Percentiles rank a stretch among this genome's conserved stretches.
Conservation (phyloP, 169 alveolate genomes). For the Plasmodium adleri region DNA sequence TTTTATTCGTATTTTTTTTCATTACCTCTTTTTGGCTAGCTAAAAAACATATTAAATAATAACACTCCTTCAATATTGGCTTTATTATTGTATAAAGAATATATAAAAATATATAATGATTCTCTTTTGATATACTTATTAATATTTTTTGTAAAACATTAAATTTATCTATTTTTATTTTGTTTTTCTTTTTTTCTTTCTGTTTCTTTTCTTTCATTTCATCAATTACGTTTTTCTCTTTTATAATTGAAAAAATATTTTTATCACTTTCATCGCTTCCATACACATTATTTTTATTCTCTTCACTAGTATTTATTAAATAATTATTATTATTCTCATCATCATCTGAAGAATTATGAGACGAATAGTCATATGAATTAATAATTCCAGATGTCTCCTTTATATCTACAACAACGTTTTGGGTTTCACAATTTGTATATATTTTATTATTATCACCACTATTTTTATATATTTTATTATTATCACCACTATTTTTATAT, state of each 20-base stretch:
- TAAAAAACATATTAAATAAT: constrained; percentile 18
- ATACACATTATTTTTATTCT: neutral
- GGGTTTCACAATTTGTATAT: neutral
- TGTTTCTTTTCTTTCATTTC: constrained; percentile 42
- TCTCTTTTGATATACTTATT: constrained; percentile 19
- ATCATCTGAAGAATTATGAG: neutral
- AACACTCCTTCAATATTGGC: constrained; percentile 49
- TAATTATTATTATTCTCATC: neutral
- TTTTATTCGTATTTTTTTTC: neutral
- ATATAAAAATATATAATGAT: constrained; percentile 17
- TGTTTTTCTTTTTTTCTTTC: constrained; percentile 20
- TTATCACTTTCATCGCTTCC: constrained; percentile 8
- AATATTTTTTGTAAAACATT: constrained; percentile 34
- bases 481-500: neutral
- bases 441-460: neutral
- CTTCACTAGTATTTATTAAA: neutral
- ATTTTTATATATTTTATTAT: neutral
- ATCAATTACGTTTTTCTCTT: constrained; percentile 55
- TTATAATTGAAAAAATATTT: constrained; percentile 30
- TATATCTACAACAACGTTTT: neutral
- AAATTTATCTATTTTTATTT: constrained; percentile 43
- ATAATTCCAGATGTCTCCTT: neutral
- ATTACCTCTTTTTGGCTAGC: neutral
- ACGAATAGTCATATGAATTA: neutral
- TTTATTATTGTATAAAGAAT: constrained; percentile 12